A percentile compares a stretch with the other conserved stretches of the same genome.
These are phyloP conservation scores for Hypericum androsaemum DNA, from an alignment of 345 rosid species.

Conservation along the genomic window DNA sequence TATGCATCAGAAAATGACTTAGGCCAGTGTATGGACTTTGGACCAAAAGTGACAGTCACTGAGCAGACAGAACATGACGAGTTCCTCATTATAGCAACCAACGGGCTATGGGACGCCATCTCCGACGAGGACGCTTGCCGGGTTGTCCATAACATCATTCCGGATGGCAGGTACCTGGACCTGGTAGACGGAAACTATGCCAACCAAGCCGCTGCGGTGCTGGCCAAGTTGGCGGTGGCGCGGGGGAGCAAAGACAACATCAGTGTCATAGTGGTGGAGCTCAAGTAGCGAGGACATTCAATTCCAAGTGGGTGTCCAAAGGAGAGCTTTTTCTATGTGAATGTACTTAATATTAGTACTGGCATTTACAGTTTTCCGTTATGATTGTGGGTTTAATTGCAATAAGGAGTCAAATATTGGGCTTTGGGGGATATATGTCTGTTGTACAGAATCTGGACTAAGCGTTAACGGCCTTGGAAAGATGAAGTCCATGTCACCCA, in stretches of 20 bases:
- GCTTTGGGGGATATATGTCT: no score
- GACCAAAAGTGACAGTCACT: conserved; percentile 25
- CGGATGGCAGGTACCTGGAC: conserved; percentile 6
- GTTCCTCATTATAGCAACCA: conserved; percentile 24
- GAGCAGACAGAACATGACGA: conserved; percentile 16
- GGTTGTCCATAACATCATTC: conserved; percentile 17
- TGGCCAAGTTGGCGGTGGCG: not conserved
- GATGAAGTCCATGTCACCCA: no score
- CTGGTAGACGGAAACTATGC: conserved; percentile 8
- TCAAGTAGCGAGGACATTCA: not conserved
- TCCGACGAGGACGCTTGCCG: conserved; percentile 27
- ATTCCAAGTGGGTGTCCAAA: no score
- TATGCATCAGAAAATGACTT: conserved; percentile 24
- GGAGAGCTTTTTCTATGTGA: no score
- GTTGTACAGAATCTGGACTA: no score
- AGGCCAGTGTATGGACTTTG: conserved; percentile 21
- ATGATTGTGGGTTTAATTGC: no score
- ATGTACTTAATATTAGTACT: no score
- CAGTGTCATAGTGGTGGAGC: conserved; percentile 1
- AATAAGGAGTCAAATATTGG: no score
- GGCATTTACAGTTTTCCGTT: no score
- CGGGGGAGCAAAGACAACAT: not conserved
- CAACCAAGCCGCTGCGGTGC: conserved; percentile 2
- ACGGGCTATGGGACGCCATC: conserved; percentile 38
- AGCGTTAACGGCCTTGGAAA: no score